These are phyloP conservation scores for Xylariaceae sp. DNA, from an alignment of 2,329 filamentous ascomycete species.

Conservation along the genomic window DNA sequence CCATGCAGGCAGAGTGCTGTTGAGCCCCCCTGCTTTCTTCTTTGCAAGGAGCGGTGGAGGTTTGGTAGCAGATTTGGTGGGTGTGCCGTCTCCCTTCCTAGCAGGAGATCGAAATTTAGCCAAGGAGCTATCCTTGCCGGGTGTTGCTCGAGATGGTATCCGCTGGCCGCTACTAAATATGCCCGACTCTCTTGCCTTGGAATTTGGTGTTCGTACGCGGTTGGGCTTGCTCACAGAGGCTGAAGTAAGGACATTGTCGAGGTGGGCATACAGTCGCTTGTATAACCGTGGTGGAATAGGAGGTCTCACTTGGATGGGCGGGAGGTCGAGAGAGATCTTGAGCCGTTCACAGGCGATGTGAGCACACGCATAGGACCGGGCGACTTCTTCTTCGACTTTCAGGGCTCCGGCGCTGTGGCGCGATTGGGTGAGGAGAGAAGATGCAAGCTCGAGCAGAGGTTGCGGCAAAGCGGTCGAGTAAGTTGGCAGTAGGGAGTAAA, in stretches of 20 bases:
- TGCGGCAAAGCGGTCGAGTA: conserved; percentile 70
- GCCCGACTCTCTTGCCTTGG: conserved; percentile 45
- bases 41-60: conserved; percentile 37
- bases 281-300: conserved; percentile 83
- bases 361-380: conserved; percentile 82
- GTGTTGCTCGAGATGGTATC: conserved; percentile 50
- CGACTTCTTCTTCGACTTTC: conserved; percentile 86
- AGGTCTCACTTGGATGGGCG: conserved; percentile 74
- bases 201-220: conserved; percentile 41
- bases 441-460: conserved; percentile 73
- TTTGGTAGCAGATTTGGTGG: conserved; percentile 50
- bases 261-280: conserved; percentile 80
- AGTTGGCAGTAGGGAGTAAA: conserved; percentile 76
- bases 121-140: conserved; percentile 53
- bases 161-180: conserved; percentile 42
- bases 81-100: conserved; percentile 46
- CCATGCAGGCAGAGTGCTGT: conserved; percentile 63
- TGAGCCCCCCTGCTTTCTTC: conserved; percentile 38
- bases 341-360: conserved; percentile 89
- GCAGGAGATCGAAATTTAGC: conserved; percentile 52
- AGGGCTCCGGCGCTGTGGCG: conserved; percentile 76
- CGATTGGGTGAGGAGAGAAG: conserved; percentile 79
- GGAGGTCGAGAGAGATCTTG: conserved; percentile 77
- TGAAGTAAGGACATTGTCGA: conserved; percentile 72
- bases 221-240: conserved; percentile 33